Conservation (phyloP, 257 asterid species). For the Ilex asprella region DNA sequence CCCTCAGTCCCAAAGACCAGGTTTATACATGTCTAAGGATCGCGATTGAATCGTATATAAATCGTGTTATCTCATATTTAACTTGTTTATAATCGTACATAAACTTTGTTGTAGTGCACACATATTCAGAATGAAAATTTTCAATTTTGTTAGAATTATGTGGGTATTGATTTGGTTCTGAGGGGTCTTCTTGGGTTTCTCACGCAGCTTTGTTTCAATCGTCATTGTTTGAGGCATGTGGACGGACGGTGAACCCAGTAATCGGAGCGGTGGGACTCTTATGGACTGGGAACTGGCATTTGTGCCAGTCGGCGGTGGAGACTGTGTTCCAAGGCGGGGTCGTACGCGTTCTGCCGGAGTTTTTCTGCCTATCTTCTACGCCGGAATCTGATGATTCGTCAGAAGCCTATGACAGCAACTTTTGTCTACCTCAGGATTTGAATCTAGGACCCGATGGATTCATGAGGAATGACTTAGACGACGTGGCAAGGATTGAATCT, state of each 20-base stretch:
- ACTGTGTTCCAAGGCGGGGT: slow-evolving; percentile 75
- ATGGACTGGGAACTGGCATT: slow-evolving; percentile 78
- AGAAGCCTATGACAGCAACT: slow-evolving; percentile 13
- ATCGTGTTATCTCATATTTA: too few relatives aligned
- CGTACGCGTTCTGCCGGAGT: slow-evolving; percentile 27
- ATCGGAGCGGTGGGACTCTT: slow-evolving; percentile 71
- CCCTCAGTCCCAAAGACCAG: slow-evolving; percentile 63
- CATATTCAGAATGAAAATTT: too few relatives aligned
- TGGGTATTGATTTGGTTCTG: too few relatives aligned
- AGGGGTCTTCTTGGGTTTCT: too few relatives aligned
- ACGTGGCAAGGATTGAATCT: too few relatives aligned
- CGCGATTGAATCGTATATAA: too few relatives aligned
- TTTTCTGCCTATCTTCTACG: slow-evolving; percentile 6
- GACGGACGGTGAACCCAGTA: slow-evolving; percentile 80
- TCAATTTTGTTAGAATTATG: too few relatives aligned
- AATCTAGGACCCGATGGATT: too few relatives aligned
- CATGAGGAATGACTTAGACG: too few relatives aligned
- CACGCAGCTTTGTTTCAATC: slow-evolving; percentile 75
- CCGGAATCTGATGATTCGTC: slow-evolving; percentile 16
- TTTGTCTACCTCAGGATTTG: slow-evolving; percentile 22
- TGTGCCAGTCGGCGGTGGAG: slow-evolving; percentile 77
- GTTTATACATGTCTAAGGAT: slow-evolving; percentile 21
- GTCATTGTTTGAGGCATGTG: slow-evolving; percentile 72
- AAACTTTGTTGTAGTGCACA: too few relatives aligned
- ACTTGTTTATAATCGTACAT: too few relatives aligned